Percentiles rank a stretch among this genome's conserved stretches.
Evolutionary conservation across 768 basidiomycete genomes (phyloP).

Genomic region (Rickenella mellea): DNA sequence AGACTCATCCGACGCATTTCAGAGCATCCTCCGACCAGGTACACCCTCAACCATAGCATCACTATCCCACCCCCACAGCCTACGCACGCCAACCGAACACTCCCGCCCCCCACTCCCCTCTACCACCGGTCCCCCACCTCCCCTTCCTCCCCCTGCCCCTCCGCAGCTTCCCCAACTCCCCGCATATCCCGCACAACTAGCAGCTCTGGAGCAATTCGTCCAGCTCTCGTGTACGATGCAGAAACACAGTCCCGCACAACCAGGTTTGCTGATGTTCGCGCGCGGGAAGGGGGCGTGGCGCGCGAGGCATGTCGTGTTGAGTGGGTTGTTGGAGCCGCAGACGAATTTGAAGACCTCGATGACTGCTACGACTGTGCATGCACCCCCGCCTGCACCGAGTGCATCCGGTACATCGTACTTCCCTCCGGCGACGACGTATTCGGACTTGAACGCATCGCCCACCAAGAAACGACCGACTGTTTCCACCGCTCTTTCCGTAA

Average conservation of each 20-base stretch:
- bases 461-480: no score
- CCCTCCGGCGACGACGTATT: no score
- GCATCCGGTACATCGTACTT: no score
- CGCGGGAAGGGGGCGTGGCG: no score
- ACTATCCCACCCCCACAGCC: constrained; percentile 9
- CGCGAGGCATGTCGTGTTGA: background rate
- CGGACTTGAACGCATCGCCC: no score
- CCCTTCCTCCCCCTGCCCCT: constrained; percentile 5
- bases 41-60: no score
- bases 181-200: constrained; percentile 53
- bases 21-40: background rate
- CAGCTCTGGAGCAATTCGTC: constrained; percentile 40
- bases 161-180: constrained; percentile 22
- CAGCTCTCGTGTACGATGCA: constrained; percentile 46
- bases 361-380: constrained; percentile 16
- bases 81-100: background rate
- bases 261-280: constrained; percentile 62
- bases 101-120: constrained; percentile 5
- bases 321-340: constrained; percentile 54
- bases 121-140: constrained; percentile 7
- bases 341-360: constrained; percentile 55
- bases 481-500: background rate
- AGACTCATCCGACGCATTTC: no score
- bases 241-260: constrained; percentile 58
- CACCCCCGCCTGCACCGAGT: constrained; percentile 4